Conservation (phyloP, 139 green algal genomes). For the Asterochloris erici region DNA sequence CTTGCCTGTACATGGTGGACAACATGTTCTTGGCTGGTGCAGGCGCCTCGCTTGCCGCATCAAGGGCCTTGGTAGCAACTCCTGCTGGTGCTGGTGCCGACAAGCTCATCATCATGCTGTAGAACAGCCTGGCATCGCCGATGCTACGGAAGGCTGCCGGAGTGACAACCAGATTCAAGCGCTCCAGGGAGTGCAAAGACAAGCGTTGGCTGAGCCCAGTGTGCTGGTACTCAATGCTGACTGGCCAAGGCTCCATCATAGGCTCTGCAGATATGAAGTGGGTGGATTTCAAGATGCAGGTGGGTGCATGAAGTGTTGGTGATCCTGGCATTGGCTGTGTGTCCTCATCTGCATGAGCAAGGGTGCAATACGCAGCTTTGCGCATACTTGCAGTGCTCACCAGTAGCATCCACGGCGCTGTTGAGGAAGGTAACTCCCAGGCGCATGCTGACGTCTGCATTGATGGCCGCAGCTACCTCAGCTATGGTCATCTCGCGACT, state of each 20-base stretch:
- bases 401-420: conserved; percentile 33
- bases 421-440: conserved; percentile 38
- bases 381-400: not conserved
- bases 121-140: conserved; percentile 29
- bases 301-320: not conserved
- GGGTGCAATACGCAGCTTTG: not conserved
- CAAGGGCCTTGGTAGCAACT: too few relatives aligned
- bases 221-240: conserved; percentile 15
- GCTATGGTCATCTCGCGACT: conserved; percentile 7
- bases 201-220: not conserved
- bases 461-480: not conserved
- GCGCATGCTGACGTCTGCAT: conserved; percentile 1
- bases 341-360: not conserved
- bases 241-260: conserved; percentile 31
- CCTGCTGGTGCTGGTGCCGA: too few relatives aligned
- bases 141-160: conserved; percentile 34
- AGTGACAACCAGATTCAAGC: conserved; percentile 26
- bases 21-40: not conserved
- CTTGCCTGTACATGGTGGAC: conserved; percentile 22
- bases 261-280: conserved; percentile 17
- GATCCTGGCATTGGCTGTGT: not conserved
- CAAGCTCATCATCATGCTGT: conserved; percentile 14
- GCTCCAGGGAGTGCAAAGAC: conserved; percentile 18
- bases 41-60: too few relatives aligned
- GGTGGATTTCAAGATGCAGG: not conserved